Percentiles rank a stretch among this genome's conserved stretches.
phyloP scores from a whole-genome alignment of 768 basidiomycete genomes.

The Collybiopsis luxurians region DNA sequence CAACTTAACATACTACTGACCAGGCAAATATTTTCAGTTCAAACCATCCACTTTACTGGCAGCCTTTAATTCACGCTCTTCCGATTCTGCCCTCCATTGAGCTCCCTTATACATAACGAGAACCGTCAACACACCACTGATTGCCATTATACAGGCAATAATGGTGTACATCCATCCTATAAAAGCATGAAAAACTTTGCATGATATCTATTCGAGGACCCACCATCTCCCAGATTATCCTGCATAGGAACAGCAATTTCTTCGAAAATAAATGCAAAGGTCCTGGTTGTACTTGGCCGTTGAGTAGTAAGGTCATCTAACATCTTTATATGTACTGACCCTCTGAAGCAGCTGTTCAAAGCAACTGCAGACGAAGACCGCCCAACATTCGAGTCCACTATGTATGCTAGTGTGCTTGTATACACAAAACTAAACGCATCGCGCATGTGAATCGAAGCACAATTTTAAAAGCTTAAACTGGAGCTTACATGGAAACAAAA shows the following conservation, averaged over 20 bases:
- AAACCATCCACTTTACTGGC: too few species aligned
- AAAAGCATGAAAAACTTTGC: slow-evolving; percentile 15
- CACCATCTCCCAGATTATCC: slow-evolving; percentile 75
- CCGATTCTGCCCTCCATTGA: slow-evolving; percentile 54
- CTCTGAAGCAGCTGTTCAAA: slow-evolving; percentile 74
- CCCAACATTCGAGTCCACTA: slow-evolving; percentile 85
- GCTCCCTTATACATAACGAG: slow-evolving; percentile 59
- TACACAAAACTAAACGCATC: slow-evolving; percentile 31
- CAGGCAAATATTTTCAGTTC: too few species aligned
- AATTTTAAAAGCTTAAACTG: not conserved
- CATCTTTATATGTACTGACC: slow-evolving; percentile 20
- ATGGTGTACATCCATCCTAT: slow-evolving; percentile 68
- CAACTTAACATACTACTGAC: too few species aligned
- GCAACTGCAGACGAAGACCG: slow-evolving; percentile 76
- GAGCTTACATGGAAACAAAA: slow-evolving; percentile 67
- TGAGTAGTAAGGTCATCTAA: too few species aligned
- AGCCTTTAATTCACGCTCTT: slow-evolving; percentile 22
- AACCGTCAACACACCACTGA: slow-evolving; percentile 55
- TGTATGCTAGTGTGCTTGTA: slow-evolving; percentile 58
- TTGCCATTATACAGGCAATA: slow-evolving; percentile 46
- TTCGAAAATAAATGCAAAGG: slow-evolving; percentile 62
- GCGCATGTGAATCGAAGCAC: not conserved
- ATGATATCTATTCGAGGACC: too few species aligned
- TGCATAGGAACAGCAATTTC: slow-evolving; percentile 77
- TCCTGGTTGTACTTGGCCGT: not conserved